Percentiles rank a stretch among this genome's conserved stretches.
Conservation (phyloP, 208 protist genomes). For the Jaenimonas drosophilae region DNA sequence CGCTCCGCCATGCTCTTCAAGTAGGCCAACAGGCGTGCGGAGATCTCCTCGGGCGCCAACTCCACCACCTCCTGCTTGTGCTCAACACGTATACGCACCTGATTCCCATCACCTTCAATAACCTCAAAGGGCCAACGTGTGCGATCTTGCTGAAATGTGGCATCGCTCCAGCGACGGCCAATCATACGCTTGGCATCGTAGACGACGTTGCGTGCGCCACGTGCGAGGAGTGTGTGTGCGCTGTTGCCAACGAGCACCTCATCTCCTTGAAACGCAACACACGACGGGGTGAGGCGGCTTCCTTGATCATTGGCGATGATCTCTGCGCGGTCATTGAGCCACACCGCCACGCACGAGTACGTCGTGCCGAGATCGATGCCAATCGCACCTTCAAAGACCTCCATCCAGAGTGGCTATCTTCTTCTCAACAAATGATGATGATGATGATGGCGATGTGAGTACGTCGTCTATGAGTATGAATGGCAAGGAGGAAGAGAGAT, state of each 20-base stretch:
- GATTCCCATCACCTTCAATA: slow-evolving; percentile 31
- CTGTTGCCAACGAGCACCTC: slow-evolving; percentile 95
- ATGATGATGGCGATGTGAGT: neutral
- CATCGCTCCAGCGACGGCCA: slow-evolving; percentile 78
- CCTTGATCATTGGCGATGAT: slow-evolving; percentile 99
- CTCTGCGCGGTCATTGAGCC: slow-evolving; percentile 59
- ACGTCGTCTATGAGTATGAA: neutral
- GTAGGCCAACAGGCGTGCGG: slow-evolving; percentile 93
- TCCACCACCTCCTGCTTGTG: slow-evolving; percentile 39
- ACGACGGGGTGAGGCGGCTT: slow-evolving; percentile 98
- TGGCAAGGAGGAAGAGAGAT: neutral
- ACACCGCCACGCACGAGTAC: slow-evolving; percentile 95
- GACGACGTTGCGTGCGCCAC: slow-evolving; percentile 87
- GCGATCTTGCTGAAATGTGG: slow-evolving; percentile 83
- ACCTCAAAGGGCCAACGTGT: slow-evolving; percentile 95
- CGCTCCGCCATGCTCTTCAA: slow-evolving; percentile 96
- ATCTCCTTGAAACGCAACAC: slow-evolving; percentile 96
- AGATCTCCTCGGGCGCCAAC: slow-evolving; percentile 96
- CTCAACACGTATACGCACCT: slow-evolving; percentile 35
- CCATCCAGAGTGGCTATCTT: neutral
- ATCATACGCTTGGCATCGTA: slow-evolving; percentile 98
- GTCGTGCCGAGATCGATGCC: slow-evolving; percentile 95
- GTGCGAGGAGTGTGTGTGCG: slow-evolving; percentile 86
- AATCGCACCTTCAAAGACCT: slow-evolving; percentile 56
- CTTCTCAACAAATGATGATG: neutral